These are phyloP conservation scores for Neurospora terricola DNA, from an alignment of 495 filamentous ascomycete genomes.

Conservation along the genomic window DNA sequence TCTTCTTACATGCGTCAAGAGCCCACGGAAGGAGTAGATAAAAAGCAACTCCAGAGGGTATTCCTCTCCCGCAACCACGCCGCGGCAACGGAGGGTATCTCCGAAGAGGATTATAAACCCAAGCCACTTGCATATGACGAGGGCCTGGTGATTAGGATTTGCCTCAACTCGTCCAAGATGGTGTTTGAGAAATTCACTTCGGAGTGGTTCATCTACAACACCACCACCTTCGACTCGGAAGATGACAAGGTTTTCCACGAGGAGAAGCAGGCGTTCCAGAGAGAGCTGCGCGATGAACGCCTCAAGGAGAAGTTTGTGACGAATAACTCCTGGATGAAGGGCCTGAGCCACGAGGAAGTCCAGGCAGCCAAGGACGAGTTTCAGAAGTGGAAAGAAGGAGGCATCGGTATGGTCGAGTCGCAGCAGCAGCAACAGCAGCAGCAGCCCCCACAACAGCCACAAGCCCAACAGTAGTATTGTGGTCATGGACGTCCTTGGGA, in stretches of 20 bases:
- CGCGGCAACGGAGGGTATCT: conserved; percentile 34
- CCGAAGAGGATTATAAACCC: conserved; percentile 34
- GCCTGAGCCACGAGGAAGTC: conserved; percentile 58
- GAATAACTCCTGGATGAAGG: conserved; percentile 69
- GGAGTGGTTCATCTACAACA: conserved; percentile 42
- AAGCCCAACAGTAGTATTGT: neutral
- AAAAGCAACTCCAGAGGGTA: conserved; percentile 52
- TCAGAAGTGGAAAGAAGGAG: conserved; percentile 37
- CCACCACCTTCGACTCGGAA: conserved; percentile 16
- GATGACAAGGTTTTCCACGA: conserved; percentile 29
- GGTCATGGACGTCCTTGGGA: neutral
- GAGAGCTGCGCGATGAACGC: conserved; percentile 47
- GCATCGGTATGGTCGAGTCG: conserved; percentile 4
- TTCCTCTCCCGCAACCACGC: conserved; percentile 69
- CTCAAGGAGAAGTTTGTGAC: conserved; percentile 64
- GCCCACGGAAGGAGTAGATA: conserved; percentile 74
- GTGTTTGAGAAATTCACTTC: conserved; percentile 61
- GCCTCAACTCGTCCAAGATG: conserved; percentile 71
- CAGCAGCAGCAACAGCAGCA: neutral
- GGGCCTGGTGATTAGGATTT: conserved; percentile 68
- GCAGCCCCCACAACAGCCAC: neutral
- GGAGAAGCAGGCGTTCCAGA: conserved; percentile 38
- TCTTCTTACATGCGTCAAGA: conserved; percentile 80
- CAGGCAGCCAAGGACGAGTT: conserved; percentile 57
- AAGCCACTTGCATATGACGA: conserved; percentile 58